phyloP scores from a whole-genome alignment of 805 yeast species.

The Isabelozyma gotoi region DNA sequence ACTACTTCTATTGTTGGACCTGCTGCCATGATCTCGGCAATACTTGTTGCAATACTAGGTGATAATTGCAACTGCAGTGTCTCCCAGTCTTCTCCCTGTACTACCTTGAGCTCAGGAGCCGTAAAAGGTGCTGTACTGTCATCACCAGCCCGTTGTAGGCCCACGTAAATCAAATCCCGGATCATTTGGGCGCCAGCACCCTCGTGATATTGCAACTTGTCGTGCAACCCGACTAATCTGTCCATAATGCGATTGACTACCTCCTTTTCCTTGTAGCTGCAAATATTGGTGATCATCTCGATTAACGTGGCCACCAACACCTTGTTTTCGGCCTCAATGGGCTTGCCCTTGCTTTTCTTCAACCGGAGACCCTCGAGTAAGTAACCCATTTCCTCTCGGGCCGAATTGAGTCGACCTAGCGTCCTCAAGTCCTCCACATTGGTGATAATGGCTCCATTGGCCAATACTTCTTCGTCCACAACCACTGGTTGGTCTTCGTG shows the following conservation, averaged over 20 bases:
- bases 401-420: conserved; percentile 8
- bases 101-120: background rate
- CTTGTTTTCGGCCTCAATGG: conserved; percentile 6
- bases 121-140: too few relatives aligned
- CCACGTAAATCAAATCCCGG: background rate
- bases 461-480: conserved; percentile 1
- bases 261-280: background rate
- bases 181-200: background rate
- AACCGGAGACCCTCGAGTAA: conserved; percentile 16
- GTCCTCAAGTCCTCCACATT: conserved; percentile 18
- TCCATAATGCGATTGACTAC: background rate
- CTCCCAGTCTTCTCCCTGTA: background rate
- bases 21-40: background rate
- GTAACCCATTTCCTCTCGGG: conserved; percentile 13
- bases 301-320: conserved; percentile 7
- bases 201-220: background rate
- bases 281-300: conserved; percentile 1
- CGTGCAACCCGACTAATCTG: background rate
- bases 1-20: background rate
- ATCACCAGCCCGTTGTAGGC: background rate
- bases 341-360: conserved; percentile 1
- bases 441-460: conserved; percentile 1
- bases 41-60: background rate
- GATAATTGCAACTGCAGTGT: background rate
- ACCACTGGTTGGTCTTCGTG: conserved; percentile 3